Base-by-base conservation (phyloP, 2,329 filamentous ascomycete species). In the Berkeleyomyces rouxiae region DNA sequence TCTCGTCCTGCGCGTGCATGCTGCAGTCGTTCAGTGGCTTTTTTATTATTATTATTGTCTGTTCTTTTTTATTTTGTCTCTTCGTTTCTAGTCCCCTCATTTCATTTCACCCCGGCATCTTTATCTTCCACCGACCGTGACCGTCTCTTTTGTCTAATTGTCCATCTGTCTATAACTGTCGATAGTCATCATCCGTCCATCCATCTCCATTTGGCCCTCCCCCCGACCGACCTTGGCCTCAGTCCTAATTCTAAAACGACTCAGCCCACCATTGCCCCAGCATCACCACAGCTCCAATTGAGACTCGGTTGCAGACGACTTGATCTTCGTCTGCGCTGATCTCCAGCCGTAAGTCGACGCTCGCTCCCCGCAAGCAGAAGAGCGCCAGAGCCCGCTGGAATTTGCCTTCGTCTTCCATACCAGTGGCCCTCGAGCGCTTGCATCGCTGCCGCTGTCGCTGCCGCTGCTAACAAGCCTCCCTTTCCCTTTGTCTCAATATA, bases 301-400 rank as follows among this genome's bases (percentile, higher is more conserved):
- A 82, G 79, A 76, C 72, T 78, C 78, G 79, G 81, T 74, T 75
- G 79, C 79, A 81, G 81, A 77, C 81, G 80, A 81, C 72, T 71
- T 68, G 66, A 71, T 67, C 68, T 71, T 81, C 79, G 81, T 83
- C 81, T 83, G 81, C 78, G 74, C 80, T 83, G 80, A 78, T 82
- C 80, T 81, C 78, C 69, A 70, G 71, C 74, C 77, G 78, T 80
- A 71, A 78, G 77, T 67, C 53, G 3, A 39, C n/a, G 16, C 40
- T 13, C 3, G 3, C 31, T 4, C 11, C 31, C 36, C 55, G n/a
- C 16, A 47, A 13, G 31, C n/a, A 13, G 31, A n/a, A 31, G 31
- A 31, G 10, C 40, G 13, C 44, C 10, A 36, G 42, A n/a, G 9
- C 40, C 58, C 16, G 42, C 16, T 44, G 58, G 58, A 36, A 47